Evolutionary conservation across 2,329 filamentous ascomycete genomes (phyloP), one percentile per base, ranked within the genome.

Genomic region (Ophiocordyceps unilateralis): DNA sequence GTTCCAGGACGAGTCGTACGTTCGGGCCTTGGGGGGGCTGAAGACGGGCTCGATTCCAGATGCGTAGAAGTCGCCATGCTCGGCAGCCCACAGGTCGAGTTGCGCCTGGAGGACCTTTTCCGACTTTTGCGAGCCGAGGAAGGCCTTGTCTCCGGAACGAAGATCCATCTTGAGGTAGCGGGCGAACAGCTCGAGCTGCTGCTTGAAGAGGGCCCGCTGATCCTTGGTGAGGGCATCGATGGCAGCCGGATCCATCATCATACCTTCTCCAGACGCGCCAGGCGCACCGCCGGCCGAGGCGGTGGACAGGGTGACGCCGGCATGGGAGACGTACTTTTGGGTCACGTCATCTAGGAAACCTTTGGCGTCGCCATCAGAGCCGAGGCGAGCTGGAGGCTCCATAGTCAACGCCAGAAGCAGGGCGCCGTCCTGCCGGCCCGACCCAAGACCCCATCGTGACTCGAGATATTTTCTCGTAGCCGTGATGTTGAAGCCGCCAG

Each of bases 231-330:
- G 72, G 14, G 91, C 91, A 60, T 98, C 91, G 49, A 98, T 81
- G 43, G 91, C 91, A 34, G 89, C 91, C 9, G 91, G 91, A 56
- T 98, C 91, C 88, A 98, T 96, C 85, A 98, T 94, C 91, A 98
- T 96, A 58, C 88, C 89, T 50, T 76, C 83, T 44, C 71, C 75
- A 45, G 70, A 76, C 47, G 76, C 81, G 47, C 74, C 82, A 43
- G 78, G 82, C 47, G 74, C 75, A 49, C 85, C 86, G 47, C 80
- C 81, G 42, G 81, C 76, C 22, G 84, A 74, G 23, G 82, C 78
- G 7, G 83, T 78, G 5, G 87, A 81, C 46, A 98, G 67, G 60
- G 70, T 93, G 61, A 98, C 79, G 47, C 91, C 91, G 39, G 83
- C 81, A 47, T 76, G 78, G 23, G 77, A 65, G 41, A 91, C 89